Percentiles rank a stretch among this genome's conserved stretches.
Evolutionary conservation across 129 eudicot genomes (phyloP).

Genomic region (Flaveria trinervia): DNA sequence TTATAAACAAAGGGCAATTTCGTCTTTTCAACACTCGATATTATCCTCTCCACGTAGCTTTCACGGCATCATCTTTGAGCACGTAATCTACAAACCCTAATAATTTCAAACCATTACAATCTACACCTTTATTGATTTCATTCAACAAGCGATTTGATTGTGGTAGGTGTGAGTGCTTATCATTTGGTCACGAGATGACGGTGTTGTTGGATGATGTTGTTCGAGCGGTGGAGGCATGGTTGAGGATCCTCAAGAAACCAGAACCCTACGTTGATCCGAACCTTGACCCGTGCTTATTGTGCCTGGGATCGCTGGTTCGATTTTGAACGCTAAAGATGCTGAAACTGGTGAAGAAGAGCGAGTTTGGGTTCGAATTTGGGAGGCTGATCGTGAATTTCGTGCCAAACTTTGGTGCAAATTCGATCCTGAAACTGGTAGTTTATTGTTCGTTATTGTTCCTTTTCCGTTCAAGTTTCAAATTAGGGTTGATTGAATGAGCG

Average conservation of each 20-base stretch:
- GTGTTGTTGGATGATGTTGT: conserved; percentile 76
- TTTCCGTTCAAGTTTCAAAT: background rate
- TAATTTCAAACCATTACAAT: background rate
- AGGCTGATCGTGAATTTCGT: conserved; percentile 86
- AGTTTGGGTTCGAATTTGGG: conserved; percentile 92
- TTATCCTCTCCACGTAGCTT: conserved; percentile 24
- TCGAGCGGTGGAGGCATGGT: conserved; percentile 75
- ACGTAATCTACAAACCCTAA: conserved; percentile 34
- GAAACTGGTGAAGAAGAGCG: conserved; percentile 66
- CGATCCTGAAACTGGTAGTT: conserved; percentile 68
- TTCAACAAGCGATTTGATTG: background rate
- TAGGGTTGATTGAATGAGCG: background rate
- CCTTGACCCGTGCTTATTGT: conserved; percentile 84
- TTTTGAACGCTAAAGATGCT: conserved; percentile 71
- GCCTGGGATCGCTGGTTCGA: conserved; percentile 95
- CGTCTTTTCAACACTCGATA: background rate
- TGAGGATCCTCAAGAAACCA: conserved; percentile 60
- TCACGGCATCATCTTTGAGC: conserved; percentile 27
- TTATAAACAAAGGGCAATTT: background rate
- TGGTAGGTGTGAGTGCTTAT: background rate
- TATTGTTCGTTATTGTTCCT: background rate
- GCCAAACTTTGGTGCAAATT: conserved; percentile 86
- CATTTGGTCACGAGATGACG: conserved; percentile 47
- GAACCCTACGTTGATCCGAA: conserved; percentile 72
- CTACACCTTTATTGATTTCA: background rate